Conservation (phyloP, 2,329 filamentous ascomycete species). For the Penicillium frequentans region DNA sequence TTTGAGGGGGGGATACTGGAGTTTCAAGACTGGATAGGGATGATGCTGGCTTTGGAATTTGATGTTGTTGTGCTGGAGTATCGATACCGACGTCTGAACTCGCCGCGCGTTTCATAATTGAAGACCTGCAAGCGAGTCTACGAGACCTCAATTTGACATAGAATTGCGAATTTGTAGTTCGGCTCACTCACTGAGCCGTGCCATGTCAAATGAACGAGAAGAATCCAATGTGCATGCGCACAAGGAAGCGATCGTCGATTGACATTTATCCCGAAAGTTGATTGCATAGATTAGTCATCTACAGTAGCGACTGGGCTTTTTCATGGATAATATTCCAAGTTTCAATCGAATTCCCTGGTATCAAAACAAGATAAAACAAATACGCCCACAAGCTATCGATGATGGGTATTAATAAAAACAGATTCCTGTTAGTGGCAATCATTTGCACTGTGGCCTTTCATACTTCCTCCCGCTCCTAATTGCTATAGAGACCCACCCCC, state of each 20-base stretch:
- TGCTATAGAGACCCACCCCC: background rate
- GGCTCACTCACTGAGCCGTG: background rate
- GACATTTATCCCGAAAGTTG: background rate
- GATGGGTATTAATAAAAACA: background rate
- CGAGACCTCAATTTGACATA: background rate
- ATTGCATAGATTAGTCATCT: slow-evolving; percentile 1
- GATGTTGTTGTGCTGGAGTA: background rate
- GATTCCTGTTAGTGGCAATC: background rate
- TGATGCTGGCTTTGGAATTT: background rate
- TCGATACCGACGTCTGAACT: background rate
- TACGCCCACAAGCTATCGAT: background rate
- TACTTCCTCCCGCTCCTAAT: background rate
- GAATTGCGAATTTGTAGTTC: background rate
- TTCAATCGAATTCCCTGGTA: background rate
- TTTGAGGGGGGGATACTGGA: slow-evolving; percentile 31
- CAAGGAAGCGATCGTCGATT: background rate
- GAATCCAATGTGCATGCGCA: background rate
- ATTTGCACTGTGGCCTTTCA: background rate
- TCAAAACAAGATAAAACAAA: background rate
- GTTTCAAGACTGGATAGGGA: slow-evolving; percentile 18
- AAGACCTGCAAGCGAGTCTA: background rate
- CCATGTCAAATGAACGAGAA: background rate
- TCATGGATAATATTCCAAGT: background rate
- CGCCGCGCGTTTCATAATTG: slow-evolving; percentile 16
- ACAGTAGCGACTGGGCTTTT: background rate